Conservation (phyloP, 2,329 filamentous ascomycete species). For the Coleophoma crateriformis region DNA sequence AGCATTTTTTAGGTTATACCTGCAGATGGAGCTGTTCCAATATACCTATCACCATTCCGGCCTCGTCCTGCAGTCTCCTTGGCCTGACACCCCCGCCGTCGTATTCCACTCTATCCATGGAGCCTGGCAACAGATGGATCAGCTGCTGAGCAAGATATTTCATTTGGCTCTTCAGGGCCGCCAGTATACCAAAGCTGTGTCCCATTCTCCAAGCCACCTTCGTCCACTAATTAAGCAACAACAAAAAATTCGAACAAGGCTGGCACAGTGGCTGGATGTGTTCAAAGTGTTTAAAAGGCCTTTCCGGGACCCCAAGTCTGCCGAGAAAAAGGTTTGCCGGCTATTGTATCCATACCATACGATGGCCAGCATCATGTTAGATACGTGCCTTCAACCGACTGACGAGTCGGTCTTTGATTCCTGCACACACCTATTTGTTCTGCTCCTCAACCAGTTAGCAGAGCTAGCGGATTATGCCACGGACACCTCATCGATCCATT, state of each 20-base stretch:
- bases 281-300: constrained; percentile 4
- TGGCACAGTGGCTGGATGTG: constrained; percentile 5
- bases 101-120: constrained; percentile 18
- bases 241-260: constrained; percentile 1
- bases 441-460: constrained; percentile 22
- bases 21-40: constrained; percentile 25
- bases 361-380: constrained; percentile 37
- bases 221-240: constrained; percentile 2
- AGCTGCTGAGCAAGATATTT: constrained; percentile 12
- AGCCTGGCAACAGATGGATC: constrained; percentile 12
- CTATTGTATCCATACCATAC: constrained; percentile 34
- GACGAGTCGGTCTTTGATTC: constrained; percentile 33
- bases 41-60: constrained; percentile 11
- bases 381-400: constrained; percentile 24
- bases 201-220: neutral
- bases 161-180: constrained; percentile 5
- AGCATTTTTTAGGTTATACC: constrained; percentile 28
- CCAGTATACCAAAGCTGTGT: constrained; percentile 2
- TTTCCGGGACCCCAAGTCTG: neutral
- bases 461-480: constrained; percentile 1
- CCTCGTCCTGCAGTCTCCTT: constrained; percentile 8
- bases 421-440: constrained; percentile 26
- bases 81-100: constrained; percentile 4
- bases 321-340: constrained; percentile 9
- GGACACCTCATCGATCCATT: neutral